Evolutionary conservation across 1,284 basidiomycete species (phyloP), one percentile per base, ranked within the genome.

Genomic region (Leccinum pallidistipes): DNA sequence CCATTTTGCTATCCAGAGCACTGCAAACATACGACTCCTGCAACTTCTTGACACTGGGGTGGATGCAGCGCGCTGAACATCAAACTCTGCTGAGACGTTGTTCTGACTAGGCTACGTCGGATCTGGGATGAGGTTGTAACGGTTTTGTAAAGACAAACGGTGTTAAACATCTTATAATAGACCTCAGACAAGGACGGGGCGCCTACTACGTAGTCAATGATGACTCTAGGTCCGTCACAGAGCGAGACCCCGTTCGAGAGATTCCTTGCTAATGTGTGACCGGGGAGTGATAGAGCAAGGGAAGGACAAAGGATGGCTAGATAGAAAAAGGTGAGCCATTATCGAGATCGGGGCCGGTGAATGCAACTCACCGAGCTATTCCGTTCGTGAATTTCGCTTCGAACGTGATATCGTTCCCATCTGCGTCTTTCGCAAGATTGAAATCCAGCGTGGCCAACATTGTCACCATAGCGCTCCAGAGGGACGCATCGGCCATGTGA

Each of bases 401-500:
- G 10, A 71, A 66, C 3, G 16, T 27, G 21, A 69, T 55, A 5
- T 66, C 66, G 1, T 59, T 61, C 2, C 60, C 71, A 9, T 64
- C 38, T 49, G 21, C 21, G 5, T 49, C 47, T 24, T 49, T 49
- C 12, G 21, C 21, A 24, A 21, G 21, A 24, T 62, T 53, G 55
- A 71, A 71, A 16, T 71, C 58, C 24, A 73, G 55, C 1, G 62
- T 67, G 3, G 71, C 70, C 3, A 72, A 61, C 62, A 72, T 68
- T 21, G 61, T 68, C 12, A 24, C 70, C 2, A 74, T 64, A 0
- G 59, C 62, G 43, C 43, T 58, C 69, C 72, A 71, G 8, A 66
- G 0, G 6, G 72, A 61, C 3, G 55, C 58, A 56, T 70, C 31
- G 2, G 60, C 71, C 1, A 49, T n/a, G 45, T 71, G 50, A 51